Evolutionary conservation across 2,329 filamentous ascomycete species (phyloP).

Genomic region (Xylariaceae sp.): DNA sequence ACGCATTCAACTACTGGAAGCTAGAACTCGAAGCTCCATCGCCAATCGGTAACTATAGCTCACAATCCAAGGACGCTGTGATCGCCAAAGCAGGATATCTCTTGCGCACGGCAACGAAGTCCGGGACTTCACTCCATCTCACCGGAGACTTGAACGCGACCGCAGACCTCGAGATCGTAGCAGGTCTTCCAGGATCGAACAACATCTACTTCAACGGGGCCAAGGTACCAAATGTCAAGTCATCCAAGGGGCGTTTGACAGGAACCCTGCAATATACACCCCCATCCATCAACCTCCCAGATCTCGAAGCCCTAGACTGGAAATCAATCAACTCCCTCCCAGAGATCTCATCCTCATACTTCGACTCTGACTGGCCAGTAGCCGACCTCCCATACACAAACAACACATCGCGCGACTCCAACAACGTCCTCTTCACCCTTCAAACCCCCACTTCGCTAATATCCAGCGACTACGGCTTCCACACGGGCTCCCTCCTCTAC

Average conservation of each 20-base stretch:
- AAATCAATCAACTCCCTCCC: constrained; percentile 67
- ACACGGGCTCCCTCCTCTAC: constrained; percentile 65
- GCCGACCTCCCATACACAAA: constrained; percentile 51
- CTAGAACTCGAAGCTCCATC: constrained; percentile 46
- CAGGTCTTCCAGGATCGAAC: constrained; percentile 45
- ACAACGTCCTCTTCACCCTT: constrained; percentile 30
- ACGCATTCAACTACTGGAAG: constrained; percentile 67
- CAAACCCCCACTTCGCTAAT: constrained; percentile 66
- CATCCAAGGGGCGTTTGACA: constrained; percentile 35
- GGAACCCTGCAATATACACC: constrained; percentile 12
- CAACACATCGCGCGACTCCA: constrained; percentile 44
- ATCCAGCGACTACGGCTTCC: constrained; percentile 69
- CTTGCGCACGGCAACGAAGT: constrained; percentile 54
- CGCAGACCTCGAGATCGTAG: constrained; percentile 63
- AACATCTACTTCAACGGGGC: constrained; percentile 57
- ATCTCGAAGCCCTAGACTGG: constrained; percentile 60
- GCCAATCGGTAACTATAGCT: constrained; percentile 29
- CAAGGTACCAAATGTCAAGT: constrained; percentile 27
- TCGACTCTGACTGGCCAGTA: constrained; percentile 63
- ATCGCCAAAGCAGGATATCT: constrained; percentile 64
- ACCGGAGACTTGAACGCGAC: constrained; percentile 71
- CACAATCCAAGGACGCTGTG: constrained; percentile 33
- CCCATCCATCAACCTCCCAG: constrained; percentile 45
- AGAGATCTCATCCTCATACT: constrained; percentile 60
- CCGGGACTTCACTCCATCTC: constrained; percentile 55